A percentile compares a stretch with the other conserved stretches of the same genome.
Conservation (phyloP, 176 grass and related monocot genomes). For the Triticum urartu region DNA sequence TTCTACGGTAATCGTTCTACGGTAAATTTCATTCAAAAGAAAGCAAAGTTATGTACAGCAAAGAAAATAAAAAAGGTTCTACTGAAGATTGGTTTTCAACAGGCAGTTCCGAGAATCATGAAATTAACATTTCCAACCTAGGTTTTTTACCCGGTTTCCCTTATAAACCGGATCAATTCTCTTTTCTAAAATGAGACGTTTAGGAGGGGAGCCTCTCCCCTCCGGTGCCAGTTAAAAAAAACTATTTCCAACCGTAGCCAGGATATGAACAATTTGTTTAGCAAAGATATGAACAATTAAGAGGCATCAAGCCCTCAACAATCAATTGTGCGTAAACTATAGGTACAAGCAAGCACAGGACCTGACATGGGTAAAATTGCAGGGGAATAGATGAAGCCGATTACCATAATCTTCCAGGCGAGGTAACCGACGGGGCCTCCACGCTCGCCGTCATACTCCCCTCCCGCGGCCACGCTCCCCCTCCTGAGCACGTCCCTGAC, state of each 20-base stretch:
- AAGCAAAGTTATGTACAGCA: too few relatives aligned
- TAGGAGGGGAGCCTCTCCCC: background rate
- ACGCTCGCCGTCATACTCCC: conserved; percentile 47
- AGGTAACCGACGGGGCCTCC: conserved; percentile 84
- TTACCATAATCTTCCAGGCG: conserved; percentile 96
- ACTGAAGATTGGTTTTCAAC: background rate
- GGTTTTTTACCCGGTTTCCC: background rate
- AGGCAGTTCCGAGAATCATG: background rate
- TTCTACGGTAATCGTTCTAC: too few relatives aligned
- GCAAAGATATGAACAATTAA: background rate
- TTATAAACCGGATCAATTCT: background rate
- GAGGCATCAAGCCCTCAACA: background rate
- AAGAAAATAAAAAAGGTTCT: too few relatives aligned
- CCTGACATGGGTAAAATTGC: background rate
- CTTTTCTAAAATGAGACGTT: background rate
- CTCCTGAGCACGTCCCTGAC: conserved; percentile 83
- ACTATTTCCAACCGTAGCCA: background rate
- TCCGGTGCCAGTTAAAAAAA: background rate
- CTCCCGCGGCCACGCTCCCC: conserved; percentile 51
- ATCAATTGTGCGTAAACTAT: background rate
- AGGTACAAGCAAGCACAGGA: background rate
- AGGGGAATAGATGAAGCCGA: background rate
- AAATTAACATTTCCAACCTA: background rate
- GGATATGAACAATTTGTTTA: background rate
- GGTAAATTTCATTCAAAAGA: too few relatives aligned